Evolutionary conservation across 1,139 yeast species (phyloP).

Genomic region (Yamadazyma blattariae): DNA sequence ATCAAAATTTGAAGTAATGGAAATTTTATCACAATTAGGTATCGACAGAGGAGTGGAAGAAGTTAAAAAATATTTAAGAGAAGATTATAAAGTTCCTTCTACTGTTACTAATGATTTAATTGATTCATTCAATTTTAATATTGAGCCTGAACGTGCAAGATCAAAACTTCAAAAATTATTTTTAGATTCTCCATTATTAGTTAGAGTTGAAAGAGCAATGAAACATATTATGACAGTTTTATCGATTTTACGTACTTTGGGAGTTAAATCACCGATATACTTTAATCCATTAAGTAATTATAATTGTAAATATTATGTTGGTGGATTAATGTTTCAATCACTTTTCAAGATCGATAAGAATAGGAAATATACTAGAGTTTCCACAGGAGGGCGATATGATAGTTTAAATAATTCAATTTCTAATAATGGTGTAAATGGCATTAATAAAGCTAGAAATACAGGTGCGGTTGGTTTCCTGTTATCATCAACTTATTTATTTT

Average conservation of each 20-base stretch:
- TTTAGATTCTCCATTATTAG: conserved; percentile 69
- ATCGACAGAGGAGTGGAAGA: conserved; percentile 66
- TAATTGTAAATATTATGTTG: conserved; percentile 71
- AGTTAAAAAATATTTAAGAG: conserved; percentile 60
- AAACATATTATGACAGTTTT: conserved; percentile 58
- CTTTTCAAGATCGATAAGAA: conserved; percentile 55
- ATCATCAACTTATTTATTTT: conserved; percentile 38
- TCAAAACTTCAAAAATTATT: conserved; percentile 62
- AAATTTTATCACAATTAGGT: conserved; percentile 72
- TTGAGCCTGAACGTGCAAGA: conserved; percentile 63
- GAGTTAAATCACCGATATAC: conserved; percentile 31
- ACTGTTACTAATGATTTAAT: conserved; percentile 76
- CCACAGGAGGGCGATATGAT: conserved; percentile 95
- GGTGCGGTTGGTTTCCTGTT: conserved; percentile 85
- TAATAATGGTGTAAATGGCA: conserved; percentile 11
- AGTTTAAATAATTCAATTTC: conserved; percentile 50
- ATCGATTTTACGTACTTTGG: conserved; percentile 53
- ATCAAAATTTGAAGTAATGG: conserved; percentile 64
- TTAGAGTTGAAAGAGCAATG: conserved; percentile 61
- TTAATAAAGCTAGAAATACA: conserved; percentile 22
- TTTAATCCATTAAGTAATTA: conserved; percentile 80
- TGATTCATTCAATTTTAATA: conserved; percentile 72
- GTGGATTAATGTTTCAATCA: conserved; percentile 87
- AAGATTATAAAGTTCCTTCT: conserved; percentile 72
- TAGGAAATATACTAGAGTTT: conserved; percentile 48